phyloP scores from a whole-genome alignment of 805 yeast genomes.

The Ogataea angusta region DNA sequence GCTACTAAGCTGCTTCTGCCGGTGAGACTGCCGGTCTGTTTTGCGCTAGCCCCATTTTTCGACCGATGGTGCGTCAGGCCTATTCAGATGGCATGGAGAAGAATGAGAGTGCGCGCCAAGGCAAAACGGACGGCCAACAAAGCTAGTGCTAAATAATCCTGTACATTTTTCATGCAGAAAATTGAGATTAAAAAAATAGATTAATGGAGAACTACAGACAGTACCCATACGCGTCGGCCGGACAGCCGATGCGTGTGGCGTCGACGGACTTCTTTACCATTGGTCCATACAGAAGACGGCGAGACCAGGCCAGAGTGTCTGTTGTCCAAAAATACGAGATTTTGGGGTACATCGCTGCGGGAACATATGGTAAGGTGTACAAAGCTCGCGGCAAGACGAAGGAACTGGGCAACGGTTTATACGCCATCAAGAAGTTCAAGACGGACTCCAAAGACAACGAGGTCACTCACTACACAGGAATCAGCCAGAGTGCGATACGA shows the following conservation, averaged over 20 bases:
- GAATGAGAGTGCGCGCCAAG: slow-evolving; percentile 6
- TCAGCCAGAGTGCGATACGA: slow-evolving; percentile 92
- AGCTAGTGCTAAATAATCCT: not conserved
- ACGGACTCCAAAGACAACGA: slow-evolving; percentile 87
- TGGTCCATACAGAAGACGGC: slow-evolving; percentile 57
- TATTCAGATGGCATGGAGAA: slow-evolving; percentile 16
- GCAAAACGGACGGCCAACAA: not conserved
- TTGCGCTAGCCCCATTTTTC: slow-evolving; percentile 34
- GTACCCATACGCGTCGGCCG: slow-evolving; percentile 6
- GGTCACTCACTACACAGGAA: slow-evolving; percentile 84
- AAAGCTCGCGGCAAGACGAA: slow-evolving; percentile 61
- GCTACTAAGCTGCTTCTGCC: slow-evolving; percentile 31
- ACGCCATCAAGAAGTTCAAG: slow-evolving; percentile 93
- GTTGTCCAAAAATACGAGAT: slow-evolving; percentile 86
- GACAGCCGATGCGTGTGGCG: slow-evolving; percentile 49
- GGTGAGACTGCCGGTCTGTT: slow-evolving; percentile 29
- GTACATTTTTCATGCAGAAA: not conserved
- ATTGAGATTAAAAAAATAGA: not conserved
- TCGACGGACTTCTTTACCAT: slow-evolving; percentile 51
- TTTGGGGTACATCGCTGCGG: slow-evolving; percentile 95
- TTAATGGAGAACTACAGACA: slow-evolving; percentile 7
- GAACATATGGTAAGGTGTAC: slow-evolving; percentile 94
- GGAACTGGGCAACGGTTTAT: slow-evolving; percentile 37
- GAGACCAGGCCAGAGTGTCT: slow-evolving; percentile 62
- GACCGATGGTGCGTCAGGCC: slow-evolving; percentile 34